Evolutionary conservation across 805 yeast species (phyloP).

Genomic region (Babjeviella inositovora): DNA sequence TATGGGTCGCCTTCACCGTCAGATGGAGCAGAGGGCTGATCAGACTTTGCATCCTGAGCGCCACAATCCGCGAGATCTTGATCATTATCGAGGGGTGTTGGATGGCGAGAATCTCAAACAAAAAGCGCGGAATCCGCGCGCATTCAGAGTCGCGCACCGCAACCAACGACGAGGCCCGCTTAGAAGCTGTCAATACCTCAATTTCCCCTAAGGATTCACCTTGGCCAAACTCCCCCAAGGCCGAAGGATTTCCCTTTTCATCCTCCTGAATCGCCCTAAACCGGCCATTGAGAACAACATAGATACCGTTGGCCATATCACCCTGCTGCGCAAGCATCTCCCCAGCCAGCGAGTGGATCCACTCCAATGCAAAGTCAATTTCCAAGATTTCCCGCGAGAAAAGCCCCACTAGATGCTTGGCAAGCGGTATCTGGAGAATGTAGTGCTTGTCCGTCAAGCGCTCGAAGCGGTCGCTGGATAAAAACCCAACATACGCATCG

Average conservation of each 20-base stretch:
- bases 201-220: conserved; percentile 93
- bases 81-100: conserved; percentile 86
- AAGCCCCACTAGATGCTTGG: conserved; percentile 52
- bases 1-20: conserved; percentile 11
- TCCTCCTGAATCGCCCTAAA: conserved; percentile 48
- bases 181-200: conserved; percentile 74
- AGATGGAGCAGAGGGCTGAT: conserved; percentile 3
- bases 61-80: conserved; percentile 77
- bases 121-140: conserved; percentile 80
- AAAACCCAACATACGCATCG: conserved; percentile 53
- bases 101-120: conserved; percentile 72
- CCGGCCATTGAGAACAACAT: conserved; percentile 79
- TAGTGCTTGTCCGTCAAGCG: conserved; percentile 62
- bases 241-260: too few species aligned
- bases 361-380: conserved; percentile 84
- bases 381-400: conserved; percentile 53
- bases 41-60: conserved; percentile 27
- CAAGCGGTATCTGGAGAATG: conserved; percentile 59
- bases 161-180: conserved; percentile 51
- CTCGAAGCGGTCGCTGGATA: conserved; percentile 49
- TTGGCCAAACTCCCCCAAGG: conserved; percentile 74
- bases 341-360: conserved; percentile 89
- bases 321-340: conserved; percentile 67
- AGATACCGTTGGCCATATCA: conserved; percentile 80
- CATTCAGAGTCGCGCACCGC: conserved; percentile 91